Base-by-base conservation (phyloP, 2,329 filamentous ascomycete genomes). In the Didymosphaeria variabile region DNA sequence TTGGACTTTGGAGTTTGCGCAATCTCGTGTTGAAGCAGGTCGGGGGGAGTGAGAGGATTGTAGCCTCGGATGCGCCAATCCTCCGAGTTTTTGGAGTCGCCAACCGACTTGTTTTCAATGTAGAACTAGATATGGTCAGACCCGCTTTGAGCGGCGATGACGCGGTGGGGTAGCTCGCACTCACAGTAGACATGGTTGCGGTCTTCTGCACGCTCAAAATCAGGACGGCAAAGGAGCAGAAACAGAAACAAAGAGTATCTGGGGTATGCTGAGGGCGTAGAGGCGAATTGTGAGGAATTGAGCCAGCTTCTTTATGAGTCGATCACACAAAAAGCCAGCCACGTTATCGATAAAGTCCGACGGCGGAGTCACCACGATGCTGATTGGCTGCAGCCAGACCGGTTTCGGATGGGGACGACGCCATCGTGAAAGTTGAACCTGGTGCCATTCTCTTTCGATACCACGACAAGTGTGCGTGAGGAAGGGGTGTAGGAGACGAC, bases 11-110 rank as follows among this genome's bases (percentile, higher is more conserved):
- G 38, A 15, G 82, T 77, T 67, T 88, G 85, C 36, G 86, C 83
- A 73, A 99, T 94, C 79, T 98, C 94, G 85, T 94, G 91, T 80
- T 98, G 94, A 62, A 99, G 92, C 66, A 99, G 89, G 75, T 97
- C 92, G 64, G 95, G 95, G 7, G 95, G 90, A 15, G 93, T 97
- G 68, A 99, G 85, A 72, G 92, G 94, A 78, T 97, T 97, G 86
- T 96, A 94, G 71, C 94, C 94, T 65, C 91, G 90, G 65, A 85
- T 84, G 62, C 83, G 81, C 80, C 81, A 85, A 64, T 85, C 82
- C 70, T 85, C 83, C 5, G 80, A 81, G 71, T 79, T 81, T 58
- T 79, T 71, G 56, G 79, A 78, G 73, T 85, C 80, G 71, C 83
- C 83, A 49, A 84, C 81, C 40, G 78, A 76, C 68, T 80, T 79